Evolutionary conservation across 495 filamentous ascomycete genomes (phyloP), one percentile per base, ranked within the genome.

Genomic region (Acidiella bohemica): DNA sequence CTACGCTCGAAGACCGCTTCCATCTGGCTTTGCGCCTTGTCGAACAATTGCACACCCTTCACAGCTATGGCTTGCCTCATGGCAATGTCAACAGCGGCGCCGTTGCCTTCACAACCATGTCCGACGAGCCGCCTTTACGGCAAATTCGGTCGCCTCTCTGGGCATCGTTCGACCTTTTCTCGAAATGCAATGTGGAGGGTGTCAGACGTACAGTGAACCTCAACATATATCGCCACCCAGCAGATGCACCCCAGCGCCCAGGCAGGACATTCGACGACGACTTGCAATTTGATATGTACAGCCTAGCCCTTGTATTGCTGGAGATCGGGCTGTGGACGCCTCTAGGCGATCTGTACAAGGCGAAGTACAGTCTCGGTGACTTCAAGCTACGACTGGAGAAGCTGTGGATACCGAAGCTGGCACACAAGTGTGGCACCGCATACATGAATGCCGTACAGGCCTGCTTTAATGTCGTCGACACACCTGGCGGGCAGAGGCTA

Each of bases 291-390:
- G 87, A 95, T 51, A 67, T 93, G 0, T 93, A 92, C 55, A 80
- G 82, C 3, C 63, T 95, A 2, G 85, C 83, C 25, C 71, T 93
- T 50, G 66, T 93, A 10, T 65, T 95, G 9, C 59, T 93, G 21
- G 87, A 92, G 40, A 78, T 95, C 42, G 87, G 86, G 19, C 66
- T 93, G 1, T 95, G 87, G 87, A 76, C 73, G n/a, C 76, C 80
- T 2, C 66, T 93, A 26, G 70, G 71, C 39, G 70, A 70, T 23
- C 52, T 79, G 13, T 80, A 71, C 72, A 81, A 81, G 50, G 57
- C 69, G 50, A 77, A 76, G 50, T 81, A 81, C 54, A 67, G 67
- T 33, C 66, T 68, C 10, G 60, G 62, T n/a, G 70, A 72, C 55
- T 80, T 80, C 62, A 76, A 77, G 48, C 60, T 67, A 16, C 64